A percentile compares a stretch with the other conserved stretches of the same genome.
Conservation (phyloP, 2,329 filamentous ascomycete genomes). For the Hypoxylon sp. region DNA sequence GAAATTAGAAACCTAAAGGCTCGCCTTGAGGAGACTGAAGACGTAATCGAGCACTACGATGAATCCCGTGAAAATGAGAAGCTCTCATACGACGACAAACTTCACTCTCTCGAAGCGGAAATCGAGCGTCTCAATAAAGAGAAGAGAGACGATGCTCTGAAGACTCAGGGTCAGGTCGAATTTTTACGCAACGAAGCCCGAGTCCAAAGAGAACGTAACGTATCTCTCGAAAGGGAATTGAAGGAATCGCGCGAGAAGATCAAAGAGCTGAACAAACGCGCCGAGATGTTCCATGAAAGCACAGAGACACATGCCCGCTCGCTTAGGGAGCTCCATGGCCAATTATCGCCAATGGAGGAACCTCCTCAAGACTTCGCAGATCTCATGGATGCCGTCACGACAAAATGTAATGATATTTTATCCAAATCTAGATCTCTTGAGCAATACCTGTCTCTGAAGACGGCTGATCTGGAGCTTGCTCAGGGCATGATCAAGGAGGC, state of each 20-base stretch:
- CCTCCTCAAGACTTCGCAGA: conserved; percentile 70
- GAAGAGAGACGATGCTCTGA: conserved; percentile 69
- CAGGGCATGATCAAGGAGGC: conserved; percentile 69
- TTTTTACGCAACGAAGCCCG: conserved; percentile 73
- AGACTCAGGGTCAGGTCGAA: conserved; percentile 73
- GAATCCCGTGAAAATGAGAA: conserved; percentile 89
- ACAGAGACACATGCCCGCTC: conserved; percentile 67
- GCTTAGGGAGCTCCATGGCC: conserved; percentile 71
- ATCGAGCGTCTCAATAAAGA: conserved; percentile 75
- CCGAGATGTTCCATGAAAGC: conserved; percentile 66
- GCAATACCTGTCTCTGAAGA: conserved; percentile 71
- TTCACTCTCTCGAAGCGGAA: conserved; percentile 79
- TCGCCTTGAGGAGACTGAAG: conserved; percentile 89
- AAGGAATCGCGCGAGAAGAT: conserved; percentile 69
- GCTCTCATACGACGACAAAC: conserved; percentile 76
- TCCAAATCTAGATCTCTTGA: conserved; percentile 73
- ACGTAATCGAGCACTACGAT: conserved; percentile 88
- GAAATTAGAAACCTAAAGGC: conserved; percentile 84
- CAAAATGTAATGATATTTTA: conserved; percentile 70
- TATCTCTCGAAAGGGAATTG: conserved; percentile 71
- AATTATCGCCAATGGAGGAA: conserved; percentile 68
- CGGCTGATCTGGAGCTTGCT: conserved; percentile 74
- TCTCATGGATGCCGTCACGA: conserved; percentile 72
- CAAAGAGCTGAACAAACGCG: conserved; percentile 65
- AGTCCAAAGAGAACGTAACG: conserved; percentile 72